These are phyloP conservation scores for Streptanthus diversifolius DNA, from an alignment of 345 rosid species.

Conservation along the genomic window DNA sequence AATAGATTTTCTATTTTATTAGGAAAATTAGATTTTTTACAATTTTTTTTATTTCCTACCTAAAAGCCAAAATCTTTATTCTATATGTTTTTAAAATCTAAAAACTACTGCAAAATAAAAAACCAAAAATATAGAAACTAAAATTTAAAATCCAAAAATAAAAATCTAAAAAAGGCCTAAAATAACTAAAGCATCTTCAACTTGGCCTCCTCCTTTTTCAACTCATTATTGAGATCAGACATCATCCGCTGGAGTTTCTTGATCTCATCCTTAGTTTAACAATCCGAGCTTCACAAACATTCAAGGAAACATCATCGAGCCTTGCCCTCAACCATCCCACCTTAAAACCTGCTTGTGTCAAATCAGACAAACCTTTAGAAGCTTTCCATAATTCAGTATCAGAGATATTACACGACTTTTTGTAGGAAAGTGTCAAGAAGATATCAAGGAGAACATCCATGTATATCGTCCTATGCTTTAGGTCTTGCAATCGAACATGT, in stretches of 20 bases:
- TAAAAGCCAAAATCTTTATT: too few relatives aligned
- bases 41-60: too few relatives aligned
- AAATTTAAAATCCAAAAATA: too few relatives aligned
- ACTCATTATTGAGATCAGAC: background rate
- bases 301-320: background rate
- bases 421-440: background rate
- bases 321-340: background rate
- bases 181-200: background rate
- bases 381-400: background rate
- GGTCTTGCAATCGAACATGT: background rate
- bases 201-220: background rate
- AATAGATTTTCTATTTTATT: too few relatives aligned
- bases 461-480: background rate
- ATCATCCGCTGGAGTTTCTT: background rate
- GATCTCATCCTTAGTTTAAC: background rate
- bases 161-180: too few relatives aligned
- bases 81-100: too few relatives aligned
- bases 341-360: background rate
- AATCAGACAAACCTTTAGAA: background rate
- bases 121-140: too few relatives aligned
- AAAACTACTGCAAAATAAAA: too few relatives aligned
- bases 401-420: background rate
- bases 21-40: too few relatives aligned
- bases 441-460: background rate
- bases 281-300: background rate